Evolutionary conservation across 768 basidiomycete genomes (phyloP).

Genomic region (Naganishia randhawae): DNA sequence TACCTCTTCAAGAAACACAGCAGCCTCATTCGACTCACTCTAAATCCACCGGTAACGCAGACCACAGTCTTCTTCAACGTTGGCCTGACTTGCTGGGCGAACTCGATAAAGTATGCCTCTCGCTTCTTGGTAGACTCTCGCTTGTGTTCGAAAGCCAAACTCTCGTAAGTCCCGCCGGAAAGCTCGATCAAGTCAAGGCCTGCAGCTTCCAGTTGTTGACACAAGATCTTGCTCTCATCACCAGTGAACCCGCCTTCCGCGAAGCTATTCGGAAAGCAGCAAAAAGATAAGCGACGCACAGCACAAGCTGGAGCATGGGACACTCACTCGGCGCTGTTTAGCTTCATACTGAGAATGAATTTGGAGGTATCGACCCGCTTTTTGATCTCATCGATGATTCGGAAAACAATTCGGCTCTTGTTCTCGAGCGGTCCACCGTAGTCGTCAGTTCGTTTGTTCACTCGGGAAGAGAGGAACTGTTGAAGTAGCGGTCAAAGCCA

Average conservation of each 20-base stretch:
- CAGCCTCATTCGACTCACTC: slow-evolving; percentile 19
- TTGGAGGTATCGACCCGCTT: slow-evolving; percentile 28
- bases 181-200: slow-evolving; percentile 54
- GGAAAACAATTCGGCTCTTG: slow-evolving; percentile 48
- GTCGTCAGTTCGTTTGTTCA: slow-evolving; percentile 51
- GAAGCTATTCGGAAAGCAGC: slow-evolving; percentile 18
- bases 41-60: slow-evolving; percentile 49
- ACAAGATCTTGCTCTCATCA: slow-evolving; percentile 49
- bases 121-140: slow-evolving; percentile 43
- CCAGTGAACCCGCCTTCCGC: slow-evolving; percentile 43
- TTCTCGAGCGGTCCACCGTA: slow-evolving; percentile 52
- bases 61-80: slow-evolving; percentile 39
- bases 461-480: slow-evolving; percentile 48
- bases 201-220: slow-evolving; percentile 48
- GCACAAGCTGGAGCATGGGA: not conserved
- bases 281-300: not conserved
- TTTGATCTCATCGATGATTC: slow-evolving; percentile 47
- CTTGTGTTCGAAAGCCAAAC: slow-evolving; percentile 37
- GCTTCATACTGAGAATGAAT: slow-evolving; percentile 29
- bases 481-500: not conserved
- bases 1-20: not conserved
- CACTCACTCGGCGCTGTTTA: slow-evolving; percentile 24
- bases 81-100: slow-evolving; percentile 41
- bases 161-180: slow-evolving; percentile 53
- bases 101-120: slow-evolving; percentile 43